phyloP scores from a whole-genome alignment of 2,329 filamentous ascomycete genomes.

The Colletotrichum noveboracense region DNA sequence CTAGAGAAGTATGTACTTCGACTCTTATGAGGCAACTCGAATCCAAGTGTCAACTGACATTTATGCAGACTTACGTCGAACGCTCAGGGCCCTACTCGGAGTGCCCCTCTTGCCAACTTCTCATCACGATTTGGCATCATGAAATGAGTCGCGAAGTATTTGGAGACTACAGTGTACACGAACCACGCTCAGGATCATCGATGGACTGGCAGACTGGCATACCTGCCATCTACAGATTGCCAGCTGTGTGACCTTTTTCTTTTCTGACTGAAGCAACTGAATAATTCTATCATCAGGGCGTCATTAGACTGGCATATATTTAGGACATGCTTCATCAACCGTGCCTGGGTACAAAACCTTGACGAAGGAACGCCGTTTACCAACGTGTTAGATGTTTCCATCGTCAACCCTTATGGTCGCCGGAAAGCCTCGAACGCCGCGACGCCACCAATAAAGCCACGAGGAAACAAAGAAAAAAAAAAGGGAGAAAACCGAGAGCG shows the following conservation, averaged over 20 bases:
- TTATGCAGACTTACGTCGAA: slow-evolving; percentile 65
- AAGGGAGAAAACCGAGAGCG: background rate
- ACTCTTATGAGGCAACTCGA: background rate
- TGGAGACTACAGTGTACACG: background rate
- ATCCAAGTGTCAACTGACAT: slow-evolving; percentile 26
- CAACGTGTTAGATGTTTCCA: background rate
- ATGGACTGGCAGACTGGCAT: background rate
- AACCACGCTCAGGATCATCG: background rate
- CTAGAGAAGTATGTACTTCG: slow-evolving; percentile 78
- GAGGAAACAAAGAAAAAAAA: background rate
- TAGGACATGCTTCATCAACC: background rate
- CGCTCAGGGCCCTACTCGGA: slow-evolving; percentile 62
- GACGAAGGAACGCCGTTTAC: background rate
- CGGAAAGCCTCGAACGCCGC: slow-evolving; percentile 7
- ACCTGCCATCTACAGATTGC: background rate
- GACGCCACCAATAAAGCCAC: slow-evolving; percentile 3
- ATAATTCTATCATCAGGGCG: background rate
- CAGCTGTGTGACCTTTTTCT: background rate
- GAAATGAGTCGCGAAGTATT: slow-evolving; percentile 34
- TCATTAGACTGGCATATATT: background rate
- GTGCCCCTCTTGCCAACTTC: slow-evolving; percentile 72
- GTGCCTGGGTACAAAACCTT: background rate
- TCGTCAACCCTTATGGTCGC: background rate
- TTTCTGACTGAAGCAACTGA: background rate
- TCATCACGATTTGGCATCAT: slow-evolving; percentile 78